A percentile compares a stretch with the other conserved stretches of the same genome.
Evolutionary conservation across 148 eudicot species (phyloP).

Genomic region (Rheum nobile): DNA sequence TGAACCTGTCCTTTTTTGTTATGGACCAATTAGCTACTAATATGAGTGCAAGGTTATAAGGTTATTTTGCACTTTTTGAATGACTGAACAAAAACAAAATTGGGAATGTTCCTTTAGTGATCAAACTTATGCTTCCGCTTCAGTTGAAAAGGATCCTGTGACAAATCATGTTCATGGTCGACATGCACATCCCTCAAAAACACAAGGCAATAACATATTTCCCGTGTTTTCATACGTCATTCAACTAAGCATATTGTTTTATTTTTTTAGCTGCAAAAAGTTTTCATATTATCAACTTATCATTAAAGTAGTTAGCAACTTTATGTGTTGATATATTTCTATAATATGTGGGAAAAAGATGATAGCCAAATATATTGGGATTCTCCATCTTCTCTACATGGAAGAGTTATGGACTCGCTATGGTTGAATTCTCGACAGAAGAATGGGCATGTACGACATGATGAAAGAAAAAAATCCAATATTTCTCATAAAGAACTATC

Average conservation of each 20-base stretch:
- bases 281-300: no score
- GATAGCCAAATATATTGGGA: constrained; percentile 36
- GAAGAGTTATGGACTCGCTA: constrained; percentile 55
- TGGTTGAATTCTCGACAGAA: constrained; percentile 48
- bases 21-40: background rate
- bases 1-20: background rate
- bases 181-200: constrained; percentile 4
- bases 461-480: constrained; percentile 32
- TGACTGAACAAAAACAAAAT: constrained; percentile 28
- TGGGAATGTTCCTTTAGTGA: constrained; percentile 23
- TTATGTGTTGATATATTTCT: background rate
- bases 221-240: background rate
- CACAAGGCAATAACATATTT: constrained; percentile 25
- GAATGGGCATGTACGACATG: constrained; percentile 42
- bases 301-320: no score
- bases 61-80: background rate
- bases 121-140: constrained; percentile 12
- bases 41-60: background rate
- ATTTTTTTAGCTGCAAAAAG: background rate
- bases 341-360: constrained; percentile 4
- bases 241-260: background rate
- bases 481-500: constrained; percentile 41
- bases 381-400: constrained; percentile 47
- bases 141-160: background rate
- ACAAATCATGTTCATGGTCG: background rate